Conservation (phyloP, 116 monocot species). For the Zostera marina region DNA sequence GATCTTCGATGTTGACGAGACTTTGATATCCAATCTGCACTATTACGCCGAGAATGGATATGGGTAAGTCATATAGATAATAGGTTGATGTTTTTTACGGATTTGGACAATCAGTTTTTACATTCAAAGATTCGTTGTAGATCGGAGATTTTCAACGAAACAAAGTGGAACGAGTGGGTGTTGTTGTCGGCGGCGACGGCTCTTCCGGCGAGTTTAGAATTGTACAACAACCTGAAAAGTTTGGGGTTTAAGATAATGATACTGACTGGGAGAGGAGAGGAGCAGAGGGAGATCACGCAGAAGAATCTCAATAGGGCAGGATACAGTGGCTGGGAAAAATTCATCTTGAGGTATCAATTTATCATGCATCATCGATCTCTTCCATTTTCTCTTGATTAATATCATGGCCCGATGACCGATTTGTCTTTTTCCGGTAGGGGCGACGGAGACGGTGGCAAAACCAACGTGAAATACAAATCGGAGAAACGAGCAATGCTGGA, state of each 20-base stretch:
- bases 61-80: slow-evolving; percentile 22
- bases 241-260: slow-evolving; percentile 40
- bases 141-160: slow-evolving; percentile 32
- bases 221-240: slow-evolving; percentile 30
- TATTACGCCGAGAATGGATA: slow-evolving; percentile 35
- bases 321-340: slow-evolving; percentile 36
- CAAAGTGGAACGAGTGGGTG: slow-evolving; percentile 52
- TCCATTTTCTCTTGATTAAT: too few relatives aligned
- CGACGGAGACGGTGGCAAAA: slow-evolving; percentile 19
- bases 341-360: slow-evolving; percentile 41
- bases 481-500: slow-evolving; percentile 27
- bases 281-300: slow-evolving; percentile 31
- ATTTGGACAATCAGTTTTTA: not conserved
- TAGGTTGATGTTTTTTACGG: not conserved
- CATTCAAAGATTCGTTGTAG: too few relatives aligned
- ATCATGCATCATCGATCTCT: not conserved
- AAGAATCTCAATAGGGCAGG: slow-evolving; percentile 39
- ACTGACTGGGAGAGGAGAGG: slow-evolving; percentile 43
- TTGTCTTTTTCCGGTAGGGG: slow-evolving; percentile 11
- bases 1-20: slow-evolving; percentile 76
- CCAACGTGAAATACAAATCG: slow-evolving; percentile 30
- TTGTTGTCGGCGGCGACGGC: slow-evolving; percentile 30
- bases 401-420: too few relatives aligned
- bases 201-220: slow-evolving; percentile 30
- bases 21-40: slow-evolving; percentile 44